Conservation (phyloP, 2,329 filamentous ascomycete species). For the Tothia fuscella region DNA sequence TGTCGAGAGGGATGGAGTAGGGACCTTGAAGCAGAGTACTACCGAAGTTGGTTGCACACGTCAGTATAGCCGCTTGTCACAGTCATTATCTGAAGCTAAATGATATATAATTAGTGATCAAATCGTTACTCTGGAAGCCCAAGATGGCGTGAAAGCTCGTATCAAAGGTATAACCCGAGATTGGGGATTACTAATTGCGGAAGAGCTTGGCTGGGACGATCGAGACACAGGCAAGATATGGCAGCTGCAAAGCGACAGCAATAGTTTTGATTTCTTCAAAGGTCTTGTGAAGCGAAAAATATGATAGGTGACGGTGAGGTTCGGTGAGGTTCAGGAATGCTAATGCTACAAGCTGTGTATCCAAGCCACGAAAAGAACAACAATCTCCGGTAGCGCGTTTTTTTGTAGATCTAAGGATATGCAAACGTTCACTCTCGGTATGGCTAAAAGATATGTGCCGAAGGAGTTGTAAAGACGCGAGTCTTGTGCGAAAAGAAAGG, state of each 20-base stretch:
- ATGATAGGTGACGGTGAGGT: constrained; percentile 24
- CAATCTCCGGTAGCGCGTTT: too few relatives aligned
- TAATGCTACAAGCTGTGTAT: too few relatives aligned
- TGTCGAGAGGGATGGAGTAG: constrained; percentile 61
- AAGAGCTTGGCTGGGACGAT: constrained; percentile 67
- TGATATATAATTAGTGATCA: constrained; percentile 36
- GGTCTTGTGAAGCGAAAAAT: constrained; percentile 74
- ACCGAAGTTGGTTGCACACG: constrained; percentile 74
- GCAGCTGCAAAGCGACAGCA: constrained; percentile 88
- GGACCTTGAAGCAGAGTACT: constrained; percentile 65
- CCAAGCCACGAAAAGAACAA: too few relatives aligned
- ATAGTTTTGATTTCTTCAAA: constrained; percentile 96
- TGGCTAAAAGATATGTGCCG: too few relatives aligned
- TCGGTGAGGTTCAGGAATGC: too few relatives aligned
- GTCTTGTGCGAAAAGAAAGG: too few relatives aligned
- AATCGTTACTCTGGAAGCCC: constrained; percentile 64
- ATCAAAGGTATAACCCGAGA: constrained; percentile 85
- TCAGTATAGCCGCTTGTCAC: constrained; percentile 29
- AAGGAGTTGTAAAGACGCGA: too few relatives aligned
- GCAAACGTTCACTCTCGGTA: too few relatives aligned
- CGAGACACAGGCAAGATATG: constrained; percentile 64
- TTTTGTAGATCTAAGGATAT: too few relatives aligned
- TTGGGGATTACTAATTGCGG: constrained; percentile 75
- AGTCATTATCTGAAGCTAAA: constrained; percentile 1
- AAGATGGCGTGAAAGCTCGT: constrained; percentile 60